Percentiles rank a stretch among this genome's conserved stretches.
Evolutionary conservation across 352 stramenopile genomes (phyloP).

Genomic region (Halophytophthora polymorphica): DNA sequence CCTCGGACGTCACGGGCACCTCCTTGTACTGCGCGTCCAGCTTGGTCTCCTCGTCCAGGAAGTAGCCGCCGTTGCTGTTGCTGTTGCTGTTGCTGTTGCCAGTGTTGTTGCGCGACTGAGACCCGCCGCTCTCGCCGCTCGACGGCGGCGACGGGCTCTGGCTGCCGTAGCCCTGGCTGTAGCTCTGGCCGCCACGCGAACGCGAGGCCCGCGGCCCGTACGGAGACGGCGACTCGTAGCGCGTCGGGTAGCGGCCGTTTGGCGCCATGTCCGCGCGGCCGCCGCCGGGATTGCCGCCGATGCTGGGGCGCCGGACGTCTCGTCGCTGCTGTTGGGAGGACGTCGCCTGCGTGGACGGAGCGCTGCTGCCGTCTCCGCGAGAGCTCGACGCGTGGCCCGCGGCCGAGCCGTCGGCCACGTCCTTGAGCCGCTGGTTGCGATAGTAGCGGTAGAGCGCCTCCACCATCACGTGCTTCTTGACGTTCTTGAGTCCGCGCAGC

Average conservation of each 20-base stretch:
- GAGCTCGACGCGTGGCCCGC: slow-evolving; percentile 1
- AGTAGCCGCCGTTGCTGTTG: slow-evolving; percentile 15
- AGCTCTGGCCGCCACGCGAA: slow-evolving; percentile 16
- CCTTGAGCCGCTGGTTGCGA: slow-evolving; percentile 56
- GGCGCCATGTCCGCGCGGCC: slow-evolving; percentile 13
- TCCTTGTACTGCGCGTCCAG: slow-evolving; percentile 44
- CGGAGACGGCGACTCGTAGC: slow-evolving; percentile 22
- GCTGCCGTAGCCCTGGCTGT: slow-evolving; percentile 27
- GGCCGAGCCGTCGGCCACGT: slow-evolving; percentile 20
- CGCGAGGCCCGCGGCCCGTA: slow-evolving; percentile 17
- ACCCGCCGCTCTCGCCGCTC: slow-evolving; percentile 26
- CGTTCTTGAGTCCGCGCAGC: slow-evolving; percentile 76
- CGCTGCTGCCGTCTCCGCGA: slow-evolving; percentile 6
- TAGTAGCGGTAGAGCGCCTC: slow-evolving; percentile 79
- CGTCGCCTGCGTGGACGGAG: slow-evolving; percentile 11
- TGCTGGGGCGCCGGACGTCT: slow-evolving; percentile 14
- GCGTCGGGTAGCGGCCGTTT: too few species aligned
- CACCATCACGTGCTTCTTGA: slow-evolving; percentile 87
- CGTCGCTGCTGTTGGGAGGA: slow-evolving; percentile 4
- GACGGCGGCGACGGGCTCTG: slow-evolving; percentile 30
- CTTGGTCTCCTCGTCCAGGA: slow-evolving; percentile 36
- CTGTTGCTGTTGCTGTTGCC: slow-evolving; percentile 6
- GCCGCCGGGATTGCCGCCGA: slow-evolving; percentile 7
- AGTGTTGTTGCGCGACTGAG: slow-evolving; percentile 5
- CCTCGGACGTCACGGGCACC: slow-evolving; percentile 64